These are phyloP conservation scores for Suillus americanus DNA, from an alignment of 768 basidiomycete genomes.

Conservation along the genomic window DNA sequence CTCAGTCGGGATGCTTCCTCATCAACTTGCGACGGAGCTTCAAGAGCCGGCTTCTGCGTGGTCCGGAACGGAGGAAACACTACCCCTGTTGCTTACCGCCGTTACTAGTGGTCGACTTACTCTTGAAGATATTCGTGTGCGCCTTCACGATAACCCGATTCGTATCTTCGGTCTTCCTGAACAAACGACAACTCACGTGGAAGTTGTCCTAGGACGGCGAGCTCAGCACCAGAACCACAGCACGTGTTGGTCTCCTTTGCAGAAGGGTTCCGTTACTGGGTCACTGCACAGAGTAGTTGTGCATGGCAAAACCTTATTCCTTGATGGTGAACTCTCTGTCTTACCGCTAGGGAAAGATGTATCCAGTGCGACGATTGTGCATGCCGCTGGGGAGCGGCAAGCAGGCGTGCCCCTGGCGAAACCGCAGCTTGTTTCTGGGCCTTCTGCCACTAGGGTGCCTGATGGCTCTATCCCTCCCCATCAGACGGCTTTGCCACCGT, in stretches of 20 bases:
- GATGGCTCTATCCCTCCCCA: constrained; percentile 16
- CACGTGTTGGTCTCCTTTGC: constrained; percentile 82
- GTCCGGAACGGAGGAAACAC: constrained; percentile 84
- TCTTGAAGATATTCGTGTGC: constrained; percentile 76
- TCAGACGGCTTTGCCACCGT: constrained; percentile 11
- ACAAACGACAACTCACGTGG: constrained; percentile 82
- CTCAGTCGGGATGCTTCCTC: constrained; percentile 85
- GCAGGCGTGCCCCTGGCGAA: constrained; percentile 19
- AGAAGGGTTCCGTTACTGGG: constrained; percentile 60
- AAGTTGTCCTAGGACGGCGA: constrained; percentile 85
- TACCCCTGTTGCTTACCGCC: constrained; percentile 86
- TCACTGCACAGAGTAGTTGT: constrained; percentile 89
- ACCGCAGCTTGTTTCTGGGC: constrained; percentile 29
- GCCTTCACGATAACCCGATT: constrained; percentile 89
- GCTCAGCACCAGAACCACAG: constrained; percentile 51
- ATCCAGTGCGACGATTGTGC: constrained; percentile 57
- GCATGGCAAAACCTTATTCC: constrained; percentile 83
- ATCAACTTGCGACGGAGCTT: constrained; percentile 64
- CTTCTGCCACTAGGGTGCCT: constrained; percentile 32
- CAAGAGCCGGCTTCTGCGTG: constrained; percentile 60
- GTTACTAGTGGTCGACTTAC: constrained; percentile 78
- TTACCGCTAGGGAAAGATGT: constrained; percentile 68
- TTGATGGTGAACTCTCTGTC: constrained; percentile 77
- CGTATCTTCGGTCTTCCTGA: constrained; percentile 91
- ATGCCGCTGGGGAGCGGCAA: constrained; percentile 34